Evolutionary conservation across 192 early-diverging fungal species (phyloP), one percentile per base, ranked within the genome.

Genomic region (Helicostylum pulchrum): DNA sequence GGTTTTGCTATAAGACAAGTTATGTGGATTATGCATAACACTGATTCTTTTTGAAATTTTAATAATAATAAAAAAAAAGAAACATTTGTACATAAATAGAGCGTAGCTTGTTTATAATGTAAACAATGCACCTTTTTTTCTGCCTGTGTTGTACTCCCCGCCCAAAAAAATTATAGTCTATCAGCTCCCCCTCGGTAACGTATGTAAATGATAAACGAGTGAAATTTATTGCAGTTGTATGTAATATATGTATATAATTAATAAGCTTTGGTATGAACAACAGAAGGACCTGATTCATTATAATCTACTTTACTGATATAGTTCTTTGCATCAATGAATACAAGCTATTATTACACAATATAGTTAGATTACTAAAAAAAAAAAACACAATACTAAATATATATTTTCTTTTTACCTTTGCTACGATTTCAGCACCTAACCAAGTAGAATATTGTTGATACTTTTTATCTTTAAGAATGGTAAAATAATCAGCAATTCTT

Each of bases 401-500:
- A n/a, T 0, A 39, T 23, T 39, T 17, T 50, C 34, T 21, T 50
- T 52, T 71, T 75, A 96, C 86, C 85, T 94, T 94, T 45, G 92
- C 92, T 54, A 89, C 85, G 74, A 99, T 93, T 30, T 83, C 83
- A 14, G 85, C 93, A 8, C 96, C 96, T 9, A 97, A 72, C 73
- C 85, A 97, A 30, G 85, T 79, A 1, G 88, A 77, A 71, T 87
- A 76, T 19, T 63, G 65, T 21, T 76, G 86, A 34, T 88, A 78
- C 57, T 75, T 81, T 39, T 81, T 71, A 42, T 87, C 83, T 77
- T 91, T 90, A 62, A 89, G 87, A 7, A 79, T 82, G 9, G 86
- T 77, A 71, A 97, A 92, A 76, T 94, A 96, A 46, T 96, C 96
- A 0, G 95, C 94, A 26, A 96, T 70, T 58, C 82, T 80, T 46